Evolutionary conservation across 2,329 filamentous ascomycete genomes (phyloP).

Genomic region (Acarospora socialis): DNA sequence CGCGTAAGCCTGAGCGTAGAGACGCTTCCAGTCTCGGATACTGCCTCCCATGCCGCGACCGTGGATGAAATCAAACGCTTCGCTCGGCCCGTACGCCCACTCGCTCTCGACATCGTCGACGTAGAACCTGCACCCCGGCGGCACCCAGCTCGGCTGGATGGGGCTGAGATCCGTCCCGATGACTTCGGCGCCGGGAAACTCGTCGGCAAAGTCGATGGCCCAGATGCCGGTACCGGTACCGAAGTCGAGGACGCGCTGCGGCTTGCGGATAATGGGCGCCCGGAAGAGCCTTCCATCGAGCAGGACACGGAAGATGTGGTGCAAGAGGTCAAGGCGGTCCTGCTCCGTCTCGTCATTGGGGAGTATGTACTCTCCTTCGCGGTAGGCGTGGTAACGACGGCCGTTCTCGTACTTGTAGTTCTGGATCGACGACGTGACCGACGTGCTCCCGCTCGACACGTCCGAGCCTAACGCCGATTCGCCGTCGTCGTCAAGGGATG

Average conservation of each 20-base stretch:
- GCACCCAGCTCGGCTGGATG: constrained; percentile 30
- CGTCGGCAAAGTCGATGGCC: constrained; percentile 33
- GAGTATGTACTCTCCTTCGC: constrained; percentile 27
- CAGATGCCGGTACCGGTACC: constrained; percentile 34
- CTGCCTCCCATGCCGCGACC: constrained; percentile 26
- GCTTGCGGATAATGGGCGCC: constrained; percentile 21
- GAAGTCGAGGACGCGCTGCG: constrained; percentile 29
- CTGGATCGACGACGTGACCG: constrained; percentile 6
- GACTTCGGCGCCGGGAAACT: constrained; percentile 23
- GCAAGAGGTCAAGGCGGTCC: constrained; percentile 27
- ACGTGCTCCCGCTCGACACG: too few relatives aligned
- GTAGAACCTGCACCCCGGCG: constrained; percentile 36
- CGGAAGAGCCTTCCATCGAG: constrained; percentile 24
- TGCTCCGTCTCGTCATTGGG: constrained; percentile 32
- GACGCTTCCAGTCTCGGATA: constrained; percentile 20
- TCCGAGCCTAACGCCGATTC: too few relatives aligned
- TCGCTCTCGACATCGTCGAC: constrained; percentile 30
- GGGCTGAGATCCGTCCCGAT: constrained; percentile 31
- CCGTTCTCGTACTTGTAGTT: constrained; percentile 28
- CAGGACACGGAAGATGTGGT: constrained; percentile 26
- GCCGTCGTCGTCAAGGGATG: too few relatives aligned
- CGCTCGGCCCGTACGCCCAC: constrained; percentile 24
- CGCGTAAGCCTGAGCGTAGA: constrained; percentile 26
- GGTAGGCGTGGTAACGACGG: constrained; percentile 30
- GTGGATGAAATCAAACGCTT: constrained; percentile 30